Conservation (phyloP, 106 monocot genomes). For the Hemerocallis citrina region DNA sequence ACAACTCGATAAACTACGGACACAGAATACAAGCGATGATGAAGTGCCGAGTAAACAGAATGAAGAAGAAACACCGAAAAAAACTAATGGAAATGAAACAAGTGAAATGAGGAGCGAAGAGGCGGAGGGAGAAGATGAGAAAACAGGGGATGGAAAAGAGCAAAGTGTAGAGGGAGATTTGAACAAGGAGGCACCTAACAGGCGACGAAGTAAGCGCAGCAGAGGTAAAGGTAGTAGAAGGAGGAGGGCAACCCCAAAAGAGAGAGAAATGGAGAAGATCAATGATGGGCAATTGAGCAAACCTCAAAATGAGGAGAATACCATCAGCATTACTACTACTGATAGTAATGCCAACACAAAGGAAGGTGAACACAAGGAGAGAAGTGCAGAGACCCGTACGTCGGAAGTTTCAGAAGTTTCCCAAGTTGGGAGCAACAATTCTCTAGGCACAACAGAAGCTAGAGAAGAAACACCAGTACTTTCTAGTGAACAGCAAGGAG, state of each 20-base stretch:
- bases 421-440: no score
- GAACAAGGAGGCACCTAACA: conserved; percentile 1
- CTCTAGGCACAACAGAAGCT: background rate
- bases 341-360: background rate
- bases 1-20: background rate
- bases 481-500: background rate
- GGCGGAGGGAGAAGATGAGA: background rate
- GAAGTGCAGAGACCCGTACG: background rate
- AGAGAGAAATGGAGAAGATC: background rate
- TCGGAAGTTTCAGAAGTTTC: no score
- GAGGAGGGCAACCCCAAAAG: background rate
- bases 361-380: background rate
- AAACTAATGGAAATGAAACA: conserved; percentile 14
- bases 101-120: conserved; percentile 1
- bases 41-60: background rate
- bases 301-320: conserved; percentile 6
- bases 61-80: conserved; percentile 4
- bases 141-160: background rate
- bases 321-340: no score
- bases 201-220: background rate
- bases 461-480: background rate
- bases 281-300: background rate
- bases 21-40: conserved; percentile 1
- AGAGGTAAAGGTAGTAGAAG: background rate
- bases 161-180: background rate